Conservation (phyloP, 108 stramenopile species). For the Skeletonema grethae region DNA sequence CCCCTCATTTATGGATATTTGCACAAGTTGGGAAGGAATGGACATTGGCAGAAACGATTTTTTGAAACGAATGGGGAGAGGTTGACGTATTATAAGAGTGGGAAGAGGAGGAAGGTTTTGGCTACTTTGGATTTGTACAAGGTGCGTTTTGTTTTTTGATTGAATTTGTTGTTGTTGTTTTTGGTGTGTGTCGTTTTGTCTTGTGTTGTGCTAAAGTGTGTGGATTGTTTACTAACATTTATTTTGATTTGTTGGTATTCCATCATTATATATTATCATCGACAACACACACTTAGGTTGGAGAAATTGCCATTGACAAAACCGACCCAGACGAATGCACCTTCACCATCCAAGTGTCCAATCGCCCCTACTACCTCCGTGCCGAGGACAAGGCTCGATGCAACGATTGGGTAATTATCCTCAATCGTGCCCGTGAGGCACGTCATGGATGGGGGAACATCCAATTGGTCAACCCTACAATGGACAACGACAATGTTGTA, state of each 20-base stretch:
- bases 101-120: conserved; percentile 86
- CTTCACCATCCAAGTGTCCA: conserved; percentile 80
- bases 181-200: background rate
- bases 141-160: conserved; percentile 34
- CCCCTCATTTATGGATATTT: conserved; percentile 89
- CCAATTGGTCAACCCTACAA: conserved; percentile 44
- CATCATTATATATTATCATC: no score
- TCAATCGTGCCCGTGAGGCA: conserved; percentile 84
- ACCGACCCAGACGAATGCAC: conserved; percentile 64
- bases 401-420: conserved; percentile 88
- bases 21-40: conserved; percentile 94
- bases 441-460: conserved; percentile 80
- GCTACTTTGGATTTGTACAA: conserved; percentile 87
- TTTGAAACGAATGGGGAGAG: conserved; percentile 96
- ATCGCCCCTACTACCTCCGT: conserved; percentile 76
- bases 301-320: conserved; percentile 68
- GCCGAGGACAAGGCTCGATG: conserved; percentile 71
- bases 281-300: conserved; percentile 47
- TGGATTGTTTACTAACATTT: no score
- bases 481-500: background rate
- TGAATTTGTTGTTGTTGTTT: background rate
- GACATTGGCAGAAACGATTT: conserved; percentile 97
- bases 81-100: conserved; percentile 96
- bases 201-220: no score
- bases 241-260: no score